phyloP scores from a whole-genome alignment of 495 filamentous ascomycete species.

The Chaetomium tenue region DNA sequence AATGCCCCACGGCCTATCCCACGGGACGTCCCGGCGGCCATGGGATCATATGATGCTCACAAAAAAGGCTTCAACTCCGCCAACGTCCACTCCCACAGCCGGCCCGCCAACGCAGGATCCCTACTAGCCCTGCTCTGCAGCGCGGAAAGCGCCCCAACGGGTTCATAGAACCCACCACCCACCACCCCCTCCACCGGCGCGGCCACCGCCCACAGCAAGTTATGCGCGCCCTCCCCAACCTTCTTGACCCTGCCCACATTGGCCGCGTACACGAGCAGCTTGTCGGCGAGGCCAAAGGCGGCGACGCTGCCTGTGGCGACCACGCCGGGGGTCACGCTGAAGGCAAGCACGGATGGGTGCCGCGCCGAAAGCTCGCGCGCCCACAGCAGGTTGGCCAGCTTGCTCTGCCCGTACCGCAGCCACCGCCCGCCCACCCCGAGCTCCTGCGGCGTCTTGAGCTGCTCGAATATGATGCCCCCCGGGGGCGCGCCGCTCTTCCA shows the following conservation, averaged over 20 bases:
- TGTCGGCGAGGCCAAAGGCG: conserved; percentile 13
- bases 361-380: conserved; percentile 57
- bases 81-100: conserved; percentile 30
- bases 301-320: conserved; percentile 39
- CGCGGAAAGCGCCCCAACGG: conserved; percentile 18
- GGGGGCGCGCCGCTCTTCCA: conserved; percentile 38
- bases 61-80: neutral
- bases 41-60: too few species aligned
- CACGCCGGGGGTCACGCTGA: conserved; percentile 65
- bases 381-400: conserved; percentile 50
- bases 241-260: conserved; percentile 8
- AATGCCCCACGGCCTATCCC: too few species aligned
- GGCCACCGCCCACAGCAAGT: conserved; percentile 24
- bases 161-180: conserved; percentile 24
- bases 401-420: conserved; percentile 48
- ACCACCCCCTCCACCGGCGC: conserved; percentile 6
- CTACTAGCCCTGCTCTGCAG: conserved; percentile 8
- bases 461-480: conserved; percentile 40
- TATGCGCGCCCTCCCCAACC: conserved; percentile 25
- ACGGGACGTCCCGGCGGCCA: too few species aligned
- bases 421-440: conserved; percentile 23
- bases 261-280: neutral
- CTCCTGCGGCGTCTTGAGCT: conserved; percentile 41
- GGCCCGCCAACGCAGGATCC: conserved; percentile 17
- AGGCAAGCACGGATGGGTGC: conserved; percentile 48